phyloP scores from a whole-genome alignment of 768 basidiomycete genomes.

The Mrakia hoshinonis region DNA sequence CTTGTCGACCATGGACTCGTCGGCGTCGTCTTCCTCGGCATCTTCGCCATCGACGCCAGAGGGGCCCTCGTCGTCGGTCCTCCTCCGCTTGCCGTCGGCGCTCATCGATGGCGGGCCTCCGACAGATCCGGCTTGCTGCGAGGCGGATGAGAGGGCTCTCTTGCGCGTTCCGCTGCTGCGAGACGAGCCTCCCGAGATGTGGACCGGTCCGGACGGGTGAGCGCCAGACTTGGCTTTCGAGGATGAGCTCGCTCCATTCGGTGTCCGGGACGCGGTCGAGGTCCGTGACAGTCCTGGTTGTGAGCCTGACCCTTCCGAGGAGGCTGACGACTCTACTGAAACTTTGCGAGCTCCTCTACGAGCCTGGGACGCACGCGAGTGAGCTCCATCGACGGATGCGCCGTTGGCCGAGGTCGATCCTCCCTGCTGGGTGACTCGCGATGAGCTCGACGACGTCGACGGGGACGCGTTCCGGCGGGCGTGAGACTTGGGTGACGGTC shows the following conservation, averaged over 20 bases:
- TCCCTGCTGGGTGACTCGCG: too few relatives aligned
- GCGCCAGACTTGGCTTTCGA: background rate
- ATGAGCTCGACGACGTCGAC: too few relatives aligned
- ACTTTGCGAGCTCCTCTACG: background rate
- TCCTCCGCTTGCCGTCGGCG: background rate
- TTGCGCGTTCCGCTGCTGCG: background rate
- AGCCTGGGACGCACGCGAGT: background rate
- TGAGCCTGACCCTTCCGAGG: background rate
- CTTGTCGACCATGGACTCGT: constrained; percentile 22
- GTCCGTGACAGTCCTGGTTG: background rate
- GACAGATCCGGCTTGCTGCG: background rate
- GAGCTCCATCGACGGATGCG: background rate
- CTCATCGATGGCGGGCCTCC: background rate
- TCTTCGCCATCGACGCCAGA: background rate
- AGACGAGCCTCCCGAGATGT: background rate
- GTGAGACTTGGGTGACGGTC: background rate
- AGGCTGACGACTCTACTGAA: background rate
- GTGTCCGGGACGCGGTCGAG: background rate
- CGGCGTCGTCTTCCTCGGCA: constrained; percentile 14
- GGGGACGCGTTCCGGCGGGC: too few relatives aligned
- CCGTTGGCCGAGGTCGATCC: background rate
- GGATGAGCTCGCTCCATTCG: background rate
- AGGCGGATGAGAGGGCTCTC: background rate
- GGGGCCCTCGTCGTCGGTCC: background rate
- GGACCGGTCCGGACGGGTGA: background rate